Conservation (phyloP, 2,329 filamentous ascomycete genomes). For the Trichoderma semiorbis region DNA sequence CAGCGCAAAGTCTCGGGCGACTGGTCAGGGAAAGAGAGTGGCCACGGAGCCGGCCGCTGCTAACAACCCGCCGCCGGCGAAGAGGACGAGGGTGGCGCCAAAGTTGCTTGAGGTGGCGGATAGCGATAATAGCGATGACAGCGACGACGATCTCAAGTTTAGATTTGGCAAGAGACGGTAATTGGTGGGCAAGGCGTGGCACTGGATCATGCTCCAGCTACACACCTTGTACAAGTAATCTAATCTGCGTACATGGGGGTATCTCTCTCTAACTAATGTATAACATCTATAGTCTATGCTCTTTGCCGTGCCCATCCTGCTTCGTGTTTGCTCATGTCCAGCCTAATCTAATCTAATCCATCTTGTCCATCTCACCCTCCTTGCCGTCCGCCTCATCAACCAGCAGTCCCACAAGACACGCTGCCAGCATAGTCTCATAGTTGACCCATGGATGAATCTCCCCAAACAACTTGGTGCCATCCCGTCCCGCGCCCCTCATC, state of each 20-base stretch:
- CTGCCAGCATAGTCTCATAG: conserved; percentile 65
- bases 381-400: conserved; percentile 51
- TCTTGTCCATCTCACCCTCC: conserved; percentile 52
- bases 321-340: background rate
- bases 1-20: conserved; percentile 26
- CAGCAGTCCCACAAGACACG: conserved; percentile 60
- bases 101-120: conserved; percentile 35
- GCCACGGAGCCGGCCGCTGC: conserved; percentile 29
- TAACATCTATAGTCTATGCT: background rate
- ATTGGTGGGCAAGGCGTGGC: background rate
- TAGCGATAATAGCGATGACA: conserved; percentile 50
- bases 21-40: conserved; percentile 33
- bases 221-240: background rate
- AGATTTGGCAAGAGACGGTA: conserved; percentile 51
- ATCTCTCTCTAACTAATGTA: conserved; percentile 17
- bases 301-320: background rate
- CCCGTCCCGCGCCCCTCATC: conserved; percentile 57
- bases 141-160: conserved; percentile 56
- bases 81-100: conserved; percentile 33
- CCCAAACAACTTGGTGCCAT: conserved; percentile 61
- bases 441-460: conserved; percentile 71
- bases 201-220: background rate
- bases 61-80: conserved; percentile 28
- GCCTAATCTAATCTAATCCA: conserved; percentile 47
- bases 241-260: conserved; percentile 12